These are phyloP conservation scores for Linum lewisii DNA, from an alignment of 345 rosid genomes.

Conservation along the genomic window DNA sequence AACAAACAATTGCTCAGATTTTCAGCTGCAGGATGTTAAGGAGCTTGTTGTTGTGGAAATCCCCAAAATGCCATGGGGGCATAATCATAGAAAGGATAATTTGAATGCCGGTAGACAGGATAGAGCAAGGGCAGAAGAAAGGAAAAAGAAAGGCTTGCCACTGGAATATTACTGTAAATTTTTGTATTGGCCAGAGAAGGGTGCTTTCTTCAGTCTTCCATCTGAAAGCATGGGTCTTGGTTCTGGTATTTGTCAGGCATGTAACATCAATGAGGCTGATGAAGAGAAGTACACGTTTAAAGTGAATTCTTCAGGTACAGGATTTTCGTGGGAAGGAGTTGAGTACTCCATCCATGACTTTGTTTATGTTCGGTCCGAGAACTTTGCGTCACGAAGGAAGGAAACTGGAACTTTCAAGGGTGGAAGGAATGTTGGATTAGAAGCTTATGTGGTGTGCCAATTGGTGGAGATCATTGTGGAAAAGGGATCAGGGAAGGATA, in stretches of 20 bases:
- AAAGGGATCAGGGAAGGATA: slow-evolving; percentile 13
- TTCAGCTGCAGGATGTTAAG: slow-evolving; percentile 16
- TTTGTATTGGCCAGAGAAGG: slow-evolving; percentile 26
- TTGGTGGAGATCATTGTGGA: slow-evolving; percentile 14
- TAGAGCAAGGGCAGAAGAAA: slow-evolving; percentile 21
- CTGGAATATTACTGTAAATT: slow-evolving; percentile 25
- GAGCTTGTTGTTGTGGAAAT: slow-evolving; percentile 15
- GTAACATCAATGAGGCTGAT: slow-evolving; percentile 15
- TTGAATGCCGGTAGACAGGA: slow-evolving; percentile 15
- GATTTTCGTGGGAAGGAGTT: slow-evolving; percentile 15
- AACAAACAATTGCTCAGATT: slow-evolving; percentile 18
- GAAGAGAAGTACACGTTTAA: slow-evolving; percentile 12
- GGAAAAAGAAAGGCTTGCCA: slow-evolving; percentile 21
- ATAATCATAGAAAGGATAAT: slow-evolving; percentile 13
- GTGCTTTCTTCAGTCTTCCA: slow-evolving; percentile 23
- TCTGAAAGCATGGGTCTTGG: slow-evolving; percentile 19
- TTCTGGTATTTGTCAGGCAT: slow-evolving; percentile 19
- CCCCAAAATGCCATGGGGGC: slow-evolving; percentile 17
- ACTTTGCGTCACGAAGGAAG: slow-evolving; percentile 12
- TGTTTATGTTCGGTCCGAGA: slow-evolving; percentile 18
- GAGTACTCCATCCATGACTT: slow-evolving; percentile 18
- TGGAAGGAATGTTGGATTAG: slow-evolving; percentile 23
- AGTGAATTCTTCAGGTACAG: slow-evolving; percentile 11
- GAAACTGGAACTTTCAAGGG: slow-evolving; percentile 18
- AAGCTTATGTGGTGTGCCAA: slow-evolving; percentile 21